A percentile compares a stretch with the other conserved stretches of the same genome.
These are phyloP conservation scores for Spathaspora arborariae DNA, from an alignment of 805 yeast genomes.

Conservation along the genomic window DNA sequence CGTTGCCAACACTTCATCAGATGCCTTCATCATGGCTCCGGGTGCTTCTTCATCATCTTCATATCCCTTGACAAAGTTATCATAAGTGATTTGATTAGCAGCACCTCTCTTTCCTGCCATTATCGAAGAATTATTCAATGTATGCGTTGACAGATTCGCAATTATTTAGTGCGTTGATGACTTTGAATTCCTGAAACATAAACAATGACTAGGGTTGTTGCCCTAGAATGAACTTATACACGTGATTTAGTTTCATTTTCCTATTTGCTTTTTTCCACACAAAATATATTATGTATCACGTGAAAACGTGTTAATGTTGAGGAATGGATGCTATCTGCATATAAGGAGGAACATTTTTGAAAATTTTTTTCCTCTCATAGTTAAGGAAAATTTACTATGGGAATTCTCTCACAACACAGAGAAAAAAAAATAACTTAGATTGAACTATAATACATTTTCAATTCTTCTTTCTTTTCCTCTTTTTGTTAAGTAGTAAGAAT, in stretches of 20 bases:
- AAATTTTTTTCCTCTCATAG: neutral
- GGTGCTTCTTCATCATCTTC: slow-evolving; percentile 26
- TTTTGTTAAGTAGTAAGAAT: slow-evolving; percentile 6
- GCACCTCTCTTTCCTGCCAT: slow-evolving; percentile 69
- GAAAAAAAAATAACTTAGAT: neutral
- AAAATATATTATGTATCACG: neutral
- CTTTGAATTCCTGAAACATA: too few relatives aligned
- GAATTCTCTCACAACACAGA: neutral
- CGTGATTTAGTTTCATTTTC: neutral
- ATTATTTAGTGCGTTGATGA: neutral
- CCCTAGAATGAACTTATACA: neutral
- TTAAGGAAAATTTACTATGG: neutral
- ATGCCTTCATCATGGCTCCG: slow-evolving; percentile 43
- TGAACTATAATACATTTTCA: neutral
- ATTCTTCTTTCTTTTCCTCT: slow-evolving; percentile 1
- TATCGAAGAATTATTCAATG: neutral
- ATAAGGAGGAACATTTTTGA: neutral
- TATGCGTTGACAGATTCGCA: neutral
- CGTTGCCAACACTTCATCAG: slow-evolving; percentile 57
- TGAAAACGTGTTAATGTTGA: neutral
- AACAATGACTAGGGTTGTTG: neutral
- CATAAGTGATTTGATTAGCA: slow-evolving; percentile 59
- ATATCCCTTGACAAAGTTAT: slow-evolving; percentile 22
- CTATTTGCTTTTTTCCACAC: neutral
- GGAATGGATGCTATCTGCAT: neutral